Base-by-base conservation (phyloP, 2,329 filamentous ascomycete species). In the Neonectria faginata region DNA sequence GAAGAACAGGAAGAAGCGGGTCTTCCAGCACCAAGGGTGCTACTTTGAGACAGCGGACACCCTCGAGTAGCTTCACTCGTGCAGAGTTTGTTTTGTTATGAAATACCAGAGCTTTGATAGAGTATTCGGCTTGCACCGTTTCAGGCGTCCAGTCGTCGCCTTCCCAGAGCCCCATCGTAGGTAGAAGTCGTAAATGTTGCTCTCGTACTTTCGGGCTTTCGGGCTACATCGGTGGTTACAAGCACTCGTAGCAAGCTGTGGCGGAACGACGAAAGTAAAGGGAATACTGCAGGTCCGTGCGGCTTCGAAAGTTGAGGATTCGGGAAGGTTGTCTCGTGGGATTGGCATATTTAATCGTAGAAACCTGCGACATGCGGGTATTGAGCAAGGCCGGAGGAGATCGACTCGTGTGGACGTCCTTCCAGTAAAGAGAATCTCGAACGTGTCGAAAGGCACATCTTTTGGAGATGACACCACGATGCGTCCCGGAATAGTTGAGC, bases 81-180 rank as follows among this genome's bases (percentile, higher is more conserved):
- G 18, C 36, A 20, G 29, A 39, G 3, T 47, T 29, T 12, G n/a
- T 8, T 6, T 29, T 63, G 16, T 2, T 50, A 1, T 53, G 48
- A 7, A 31, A 11, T 0, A 61, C 53, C 5, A 60, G 47, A 0
- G 57, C 62, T 3, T 61, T 60, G 7, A 72, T 59, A 1, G 60
- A 58, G 7, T 72, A 72, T 1, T 62, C 52, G 3, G 73, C 39
- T 10, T 16, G 33, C 1, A 66, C 9, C 0, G 66, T 70, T 20
- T 72, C 70, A 7, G 69, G 66, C 1, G 60, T 57, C 36, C 70
- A 68, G 5, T 72, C 70, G 16, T 70, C 65, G 4, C 65, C 67
- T 14, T 71, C 60, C 68, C 67, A 72, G 0, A 58, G 33, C 3
- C 70, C 70, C 11, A 71, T 5, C 2, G 68, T 71, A 2, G 70